Base-by-base conservation (phyloP, 768 basidiomycete species). In the Amanita rubescens region DNA sequence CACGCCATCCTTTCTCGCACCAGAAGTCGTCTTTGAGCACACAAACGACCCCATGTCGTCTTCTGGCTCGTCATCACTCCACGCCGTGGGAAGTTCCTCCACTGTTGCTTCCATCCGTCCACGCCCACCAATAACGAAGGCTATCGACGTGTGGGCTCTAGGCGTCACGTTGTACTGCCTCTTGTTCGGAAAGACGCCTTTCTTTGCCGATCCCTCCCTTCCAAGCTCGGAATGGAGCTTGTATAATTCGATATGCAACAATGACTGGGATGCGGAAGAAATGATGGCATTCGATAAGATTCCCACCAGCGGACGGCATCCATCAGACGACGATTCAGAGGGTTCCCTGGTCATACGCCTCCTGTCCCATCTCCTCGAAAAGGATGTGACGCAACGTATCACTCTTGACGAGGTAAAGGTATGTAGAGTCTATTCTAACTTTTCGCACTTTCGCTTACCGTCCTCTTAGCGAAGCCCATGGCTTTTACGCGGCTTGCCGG, bases 91-190 rank as follows among this genome's bases (percentile, higher is more conserved):
- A 22, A 54, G 62, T 38, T 53, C 65, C 57, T 67, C 73, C 54
- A 51, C 60, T 2, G 37, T 63, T 46, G 65, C 64, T 3, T 62
- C 60, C 48, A 65, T 57, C 49, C 72, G 62, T 54, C 64, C 54
- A 49, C 70, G 72, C 20, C 81, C 77, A 5, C 76, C 79, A 3
- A 87, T 96, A 49, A 92, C 92, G 37, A 92, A 94, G 66, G 85
- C 92, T 3, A 95, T 98, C 64, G 96, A 99, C 63, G 81, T 99
- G 32, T 99, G 96, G 96, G 95, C 96, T 0, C 78, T 99, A 2
- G 96, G 96, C 20, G 88, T 97, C 27, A 99, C 96, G 2, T 74
- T 97, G 4, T 98, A 92, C 69, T 95, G 94, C 64, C 79, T 98
- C 43, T 77, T 98, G 1, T 97, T 95, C 59, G 96, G 93, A 9